phyloP scores from a whole-genome alignment of 352 stramenopile species.

The Globisporangium yorkense region DNA sequence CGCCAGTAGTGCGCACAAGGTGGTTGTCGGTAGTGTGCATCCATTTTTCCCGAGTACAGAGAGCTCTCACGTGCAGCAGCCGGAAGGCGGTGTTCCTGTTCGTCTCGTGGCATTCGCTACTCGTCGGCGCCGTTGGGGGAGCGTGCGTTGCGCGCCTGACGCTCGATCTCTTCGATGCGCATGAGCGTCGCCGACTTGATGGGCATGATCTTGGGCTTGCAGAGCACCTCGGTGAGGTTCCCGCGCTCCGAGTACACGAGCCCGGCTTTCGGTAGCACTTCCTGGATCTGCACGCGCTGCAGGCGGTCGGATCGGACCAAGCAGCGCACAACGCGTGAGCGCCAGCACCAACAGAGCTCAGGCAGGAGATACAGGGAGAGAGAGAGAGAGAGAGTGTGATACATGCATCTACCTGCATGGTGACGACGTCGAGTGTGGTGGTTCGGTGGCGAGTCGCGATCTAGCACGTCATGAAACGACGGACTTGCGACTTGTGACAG shows the following conservation, averaged over 20 bases:
- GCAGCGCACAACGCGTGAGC: neutral
- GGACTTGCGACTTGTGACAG: neutral
- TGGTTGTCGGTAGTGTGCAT: neutral
- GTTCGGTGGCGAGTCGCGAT: neutral
- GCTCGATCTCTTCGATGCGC: slow-evolving; percentile 84
- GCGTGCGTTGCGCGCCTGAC: slow-evolving; percentile 40
- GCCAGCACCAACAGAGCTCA: neutral
- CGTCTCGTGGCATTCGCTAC: neutral
- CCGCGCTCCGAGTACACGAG: slow-evolving; percentile 86
- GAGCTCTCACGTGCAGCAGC: neutral
- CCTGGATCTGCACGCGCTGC: slow-evolving; percentile 72
- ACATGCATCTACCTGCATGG: neutral
- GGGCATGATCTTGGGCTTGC: slow-evolving; percentile 88
- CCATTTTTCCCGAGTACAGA: neutral
- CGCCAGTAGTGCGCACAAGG: neutral
- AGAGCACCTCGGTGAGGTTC: slow-evolving; percentile 83
- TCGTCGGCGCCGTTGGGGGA: slow-evolving; percentile 4
- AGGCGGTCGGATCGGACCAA: neutral
- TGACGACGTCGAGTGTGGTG: neutral
- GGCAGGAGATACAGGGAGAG: neutral
- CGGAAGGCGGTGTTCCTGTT: neutral
- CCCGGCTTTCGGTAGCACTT: slow-evolving; percentile 83
- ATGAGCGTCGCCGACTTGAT: slow-evolving; percentile 86
- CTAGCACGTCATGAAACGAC: neutral
- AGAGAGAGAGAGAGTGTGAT: neutral